These are phyloP conservation scores for Wickerhamomyces sp. DNA, from an alignment of 1,139 yeast genomes.

Conservation along the genomic window DNA sequence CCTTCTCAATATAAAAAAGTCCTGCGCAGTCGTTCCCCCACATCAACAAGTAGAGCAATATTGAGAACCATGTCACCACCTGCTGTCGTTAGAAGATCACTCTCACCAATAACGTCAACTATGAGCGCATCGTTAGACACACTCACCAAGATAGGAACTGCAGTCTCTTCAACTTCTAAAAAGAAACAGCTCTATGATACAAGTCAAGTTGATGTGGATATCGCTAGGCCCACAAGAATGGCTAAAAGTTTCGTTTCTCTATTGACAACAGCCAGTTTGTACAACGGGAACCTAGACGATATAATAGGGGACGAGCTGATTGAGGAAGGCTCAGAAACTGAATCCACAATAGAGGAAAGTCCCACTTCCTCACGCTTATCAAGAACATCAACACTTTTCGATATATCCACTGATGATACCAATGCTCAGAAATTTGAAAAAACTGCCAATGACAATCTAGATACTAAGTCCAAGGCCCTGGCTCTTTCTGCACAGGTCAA, in stretches of 20 bases:
- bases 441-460: too few relatives aligned
- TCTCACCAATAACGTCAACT: conserved; percentile 7
- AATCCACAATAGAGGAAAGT: not conserved
- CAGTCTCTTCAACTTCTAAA: not conserved
- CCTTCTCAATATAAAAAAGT: too few relatives aligned
- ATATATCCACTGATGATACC: conserved; percentile 32
- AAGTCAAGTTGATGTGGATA: conserved; percentile 21
- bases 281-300: conserved; percentile 37
- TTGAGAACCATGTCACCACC: conserved; percentile 7
- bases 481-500: conserved; percentile 32
- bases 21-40: not conserved
- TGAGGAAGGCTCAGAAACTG: conserved; percentile 14
- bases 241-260: conserved; percentile 46
- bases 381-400: conserved; percentile 27
- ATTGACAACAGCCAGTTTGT: conserved; percentile 49
- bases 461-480: conserved; percentile 25
- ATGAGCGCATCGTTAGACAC: conserved; percentile 1
- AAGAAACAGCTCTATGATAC: not conserved
- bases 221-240: conserved; percentile 34
- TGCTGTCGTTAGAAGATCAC: conserved; percentile 3
- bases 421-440: too few relatives aligned
- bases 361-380: not conserved
- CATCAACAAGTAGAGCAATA: too few relatives aligned
- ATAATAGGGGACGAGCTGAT: conserved; percentile 16
- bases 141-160: conserved; percentile 1